phyloP scores from a whole-genome alignment of 495 filamentous ascomycete species.

The Eremomyces bilateralis region DNA sequence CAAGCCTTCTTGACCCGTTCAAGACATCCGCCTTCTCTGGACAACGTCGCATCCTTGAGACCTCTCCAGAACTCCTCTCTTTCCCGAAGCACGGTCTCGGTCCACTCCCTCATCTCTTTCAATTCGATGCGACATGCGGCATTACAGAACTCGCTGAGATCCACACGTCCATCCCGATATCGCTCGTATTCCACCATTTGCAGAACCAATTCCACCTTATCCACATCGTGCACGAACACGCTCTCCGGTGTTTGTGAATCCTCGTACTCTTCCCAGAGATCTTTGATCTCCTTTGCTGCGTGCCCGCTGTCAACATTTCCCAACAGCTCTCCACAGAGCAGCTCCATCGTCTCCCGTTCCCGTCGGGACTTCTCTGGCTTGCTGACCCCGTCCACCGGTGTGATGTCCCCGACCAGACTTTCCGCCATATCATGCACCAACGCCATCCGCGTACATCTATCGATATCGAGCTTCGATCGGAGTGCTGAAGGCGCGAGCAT shows the following conservation, averaged over 20 bases:
- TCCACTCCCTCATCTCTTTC: conserved; percentile 64
- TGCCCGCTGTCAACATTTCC: conserved; percentile 48
- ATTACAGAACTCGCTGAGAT: conserved; percentile 65
- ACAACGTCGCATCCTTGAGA: too few species aligned
- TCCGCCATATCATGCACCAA: conserved; percentile 97
- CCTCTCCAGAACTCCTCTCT: conserved; percentile 57
- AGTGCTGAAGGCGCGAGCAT: conserved; percentile 76
- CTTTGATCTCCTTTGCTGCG: conserved; percentile 44
- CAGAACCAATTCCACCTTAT: conserved; percentile 83
- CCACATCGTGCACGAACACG: conserved; percentile 83
- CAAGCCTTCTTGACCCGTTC: too few species aligned
- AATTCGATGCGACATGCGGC: conserved; percentile 52
- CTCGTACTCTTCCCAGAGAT: conserved; percentile 86
- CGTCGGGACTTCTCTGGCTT: conserved; percentile 67
- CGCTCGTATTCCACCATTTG: conserved; percentile 98
- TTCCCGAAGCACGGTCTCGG: conserved; percentile 51
- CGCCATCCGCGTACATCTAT: conserved; percentile 78
- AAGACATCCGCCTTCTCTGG: too few species aligned
- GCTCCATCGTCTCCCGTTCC: conserved; percentile 77
- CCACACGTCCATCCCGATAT: conserved; percentile 32
- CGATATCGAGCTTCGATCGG: conserved; percentile 43
- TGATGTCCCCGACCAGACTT: conserved; percentile 84
- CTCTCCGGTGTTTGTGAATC: conserved; percentile 61
- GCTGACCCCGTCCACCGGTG: conserved; percentile 53
- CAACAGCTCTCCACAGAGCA: conserved; percentile 48